Base-by-base conservation (phyloP, 2,329 filamentous ascomycete species). In the Verruconis gallopava region DNA sequence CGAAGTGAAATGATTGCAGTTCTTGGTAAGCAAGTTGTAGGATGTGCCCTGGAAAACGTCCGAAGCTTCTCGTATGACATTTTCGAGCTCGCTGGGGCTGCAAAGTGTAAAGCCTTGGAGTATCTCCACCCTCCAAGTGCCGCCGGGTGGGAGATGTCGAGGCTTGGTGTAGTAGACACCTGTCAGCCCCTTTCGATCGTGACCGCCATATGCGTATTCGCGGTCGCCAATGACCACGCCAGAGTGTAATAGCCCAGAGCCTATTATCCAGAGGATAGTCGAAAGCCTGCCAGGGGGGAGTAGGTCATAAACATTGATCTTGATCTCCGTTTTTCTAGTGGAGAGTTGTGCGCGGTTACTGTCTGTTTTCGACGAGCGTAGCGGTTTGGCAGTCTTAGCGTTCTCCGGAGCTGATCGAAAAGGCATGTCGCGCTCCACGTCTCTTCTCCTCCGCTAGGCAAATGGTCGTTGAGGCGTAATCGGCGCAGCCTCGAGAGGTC, bases 1-100 rank as follows among this genome's bases (percentile, higher is more conserved):
- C 15, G 76, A 77, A 2, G 84, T 89, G 57, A 93, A 93, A 58
- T 93, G 85, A 58, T 93, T 93, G 70, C 85, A 93, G 60, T 93
- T 93, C 51, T 77, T 77, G 15, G 79, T 85, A 35, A 93, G 69
- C 12, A 93, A 72, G 53, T 91, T 89, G 61, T 93, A 91, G 12
- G 73, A 72, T 0, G 77, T 77, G 18, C 85, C 85, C 44, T 77
- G 70, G 52, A 91, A 93, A 50, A 79, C 71, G 33, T 80, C 72
- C 1, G 79, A 84, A 11, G 79, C 79, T 46, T 66, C 67, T 51
- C 72, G 74, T 35, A 93, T 72, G 32, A 84, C 79, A 12, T 66
- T 55, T 40, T 85, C 77, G 49, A 91, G 79, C 59, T 91, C 83
- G 44, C 71, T 63, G 17, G 74, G 67, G 2, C 78, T 69, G 18